phyloP scores from a whole-genome alignment of 2,329 filamentous ascomycete genomes.

The Alternaria hordeiaustralica region DNA sequence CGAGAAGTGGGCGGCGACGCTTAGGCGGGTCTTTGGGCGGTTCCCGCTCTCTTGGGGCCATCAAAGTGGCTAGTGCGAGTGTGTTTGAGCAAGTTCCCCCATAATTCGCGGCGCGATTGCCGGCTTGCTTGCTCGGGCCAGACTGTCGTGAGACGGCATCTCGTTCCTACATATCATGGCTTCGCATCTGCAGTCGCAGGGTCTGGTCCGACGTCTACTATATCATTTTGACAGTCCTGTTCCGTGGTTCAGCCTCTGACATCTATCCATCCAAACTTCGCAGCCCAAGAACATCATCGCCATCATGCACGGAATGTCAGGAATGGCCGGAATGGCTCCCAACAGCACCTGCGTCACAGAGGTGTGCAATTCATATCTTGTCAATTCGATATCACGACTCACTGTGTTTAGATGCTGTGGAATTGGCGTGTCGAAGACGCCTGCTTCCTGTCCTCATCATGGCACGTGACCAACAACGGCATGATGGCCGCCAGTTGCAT shows the following conservation, averaged over 20 bases:
- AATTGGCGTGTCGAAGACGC: slow-evolving; percentile 77
- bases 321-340: slow-evolving; percentile 16
- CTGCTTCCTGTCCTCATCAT: slow-evolving; percentile 72
- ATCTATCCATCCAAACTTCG: neutral
- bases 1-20: slow-evolving; percentile 1
- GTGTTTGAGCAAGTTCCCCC: slow-evolving; percentile 43
- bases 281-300: neutral
- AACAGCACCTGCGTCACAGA: slow-evolving; percentile 49
- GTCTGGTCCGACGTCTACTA: neutral
- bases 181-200: slow-evolving; percentile 1
- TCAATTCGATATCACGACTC: too few relatives aligned
- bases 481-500: slow-evolving; percentile 84
- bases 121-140: slow-evolving; percentile 7
- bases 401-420: slow-evolving; percentile 71
- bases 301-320: slow-evolving; percentile 25
- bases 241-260: neutral
- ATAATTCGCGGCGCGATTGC: slow-evolving; percentile 22
- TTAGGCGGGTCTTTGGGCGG: neutral
- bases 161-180: slow-evolving; percentile 20
- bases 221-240: neutral
- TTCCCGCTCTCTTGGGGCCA: neutral
- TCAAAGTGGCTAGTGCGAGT: slow-evolving; percentile 20
- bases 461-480: slow-evolving; percentile 72
- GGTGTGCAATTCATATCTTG: slow-evolving; percentile 7
- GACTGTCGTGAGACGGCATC: slow-evolving; percentile 9